Conservation (phyloP, 352 stramenopile genomes). For the Phytophthora cryptogea region DNA sequence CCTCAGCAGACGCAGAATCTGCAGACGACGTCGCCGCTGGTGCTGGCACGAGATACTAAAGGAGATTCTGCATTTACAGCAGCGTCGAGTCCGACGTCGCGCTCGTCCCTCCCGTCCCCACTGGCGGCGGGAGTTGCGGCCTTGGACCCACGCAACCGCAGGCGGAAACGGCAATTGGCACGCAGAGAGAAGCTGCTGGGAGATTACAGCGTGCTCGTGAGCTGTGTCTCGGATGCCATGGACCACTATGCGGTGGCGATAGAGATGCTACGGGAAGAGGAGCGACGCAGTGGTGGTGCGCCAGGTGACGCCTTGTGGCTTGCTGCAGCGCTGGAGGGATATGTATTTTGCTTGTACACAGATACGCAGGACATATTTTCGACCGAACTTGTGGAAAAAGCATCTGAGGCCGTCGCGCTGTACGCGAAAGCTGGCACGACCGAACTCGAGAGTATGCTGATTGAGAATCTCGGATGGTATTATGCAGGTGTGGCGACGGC, state of each 20-base stretch:
- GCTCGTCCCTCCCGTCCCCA: slow-evolving; percentile 43
- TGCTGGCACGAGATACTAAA: slow-evolving; percentile 27
- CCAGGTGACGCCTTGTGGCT: slow-evolving; percentile 76
- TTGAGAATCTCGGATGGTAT: slow-evolving; percentile 77
- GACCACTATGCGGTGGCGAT: slow-evolving; percentile 74
- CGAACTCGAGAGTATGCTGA: slow-evolving; percentile 73
- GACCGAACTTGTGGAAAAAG: slow-evolving; percentile 79
- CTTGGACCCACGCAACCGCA: slow-evolving; percentile 49
- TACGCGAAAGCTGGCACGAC: slow-evolving; percentile 68
- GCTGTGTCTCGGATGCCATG: slow-evolving; percentile 64
- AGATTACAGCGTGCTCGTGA: slow-evolving; percentile 76
- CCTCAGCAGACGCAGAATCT: slow-evolving; percentile 34
- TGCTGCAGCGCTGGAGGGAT: slow-evolving; percentile 78
- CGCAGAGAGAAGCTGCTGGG: slow-evolving; percentile 80
- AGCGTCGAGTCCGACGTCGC: slow-evolving; percentile 18
- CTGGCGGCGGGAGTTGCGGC: slow-evolving; percentile 33
- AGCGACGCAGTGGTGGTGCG: slow-evolving; percentile 55
- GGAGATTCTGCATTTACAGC: slow-evolving; percentile 12
- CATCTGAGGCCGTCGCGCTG: slow-evolving; percentile 66
- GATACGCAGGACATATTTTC: slow-evolving; percentile 60
- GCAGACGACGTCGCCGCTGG: slow-evolving; percentile 34
- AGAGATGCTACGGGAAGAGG: slow-evolving; percentile 79
- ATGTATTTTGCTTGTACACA: slow-evolving; percentile 62
- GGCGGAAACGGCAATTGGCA: slow-evolving; percentile 52
- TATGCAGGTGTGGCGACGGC: slow-evolving; percentile 53